Evolutionary conservation across 768 basidiomycete genomes (phyloP), one percentile per base, ranked within the genome.

Genomic region (Termitomyces heimii): DNA sequence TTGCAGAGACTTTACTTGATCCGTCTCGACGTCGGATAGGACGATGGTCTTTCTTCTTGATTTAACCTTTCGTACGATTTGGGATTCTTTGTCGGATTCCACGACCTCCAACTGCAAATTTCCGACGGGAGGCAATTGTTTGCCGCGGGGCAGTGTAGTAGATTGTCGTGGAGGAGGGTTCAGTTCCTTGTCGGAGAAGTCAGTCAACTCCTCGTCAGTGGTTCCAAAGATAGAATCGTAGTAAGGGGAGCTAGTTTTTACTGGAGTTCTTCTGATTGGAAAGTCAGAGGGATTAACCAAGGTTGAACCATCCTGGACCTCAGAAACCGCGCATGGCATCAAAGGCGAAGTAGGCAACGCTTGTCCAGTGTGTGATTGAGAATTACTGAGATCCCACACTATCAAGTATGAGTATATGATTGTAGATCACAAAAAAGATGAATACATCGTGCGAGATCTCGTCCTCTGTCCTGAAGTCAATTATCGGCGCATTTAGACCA

Each of bases 201-300:
- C 69, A 10, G 67, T 63, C 50, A 68, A 55, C 22, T 68, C 68
- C 47, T 70, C 66, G 26, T 64, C 62, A 22, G 56, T 64, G 14
- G 59, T 57, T 35, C 65, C 66, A 31, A 66, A 66, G 39, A 63
- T 59, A 14, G 64, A 62, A 39, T 65, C 65, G 40, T 59, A 50
- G 26, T 53, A 48, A 26, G 58, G 63, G 28, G 59, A 49, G 1
- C 47, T 56, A 20, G 24, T 32, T 6, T 53, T 48, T 14, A 43
- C 10, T 37, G 13, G 43, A 18, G 52, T 16, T 48, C 24, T 20
- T 32, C 16, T 53, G 20, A 32, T 28, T 10, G 44, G 14, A 12
- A 46, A 7, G 14, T 42, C 46, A 10, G 42, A n/a, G 22, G 48
- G 47, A 42, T n/a, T 7, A 13, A 18, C 34, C 49, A 16, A 24